Conservation (phyloP, 1,139 yeast genomes). For the Blastobotrys ciferrii region DNA sequence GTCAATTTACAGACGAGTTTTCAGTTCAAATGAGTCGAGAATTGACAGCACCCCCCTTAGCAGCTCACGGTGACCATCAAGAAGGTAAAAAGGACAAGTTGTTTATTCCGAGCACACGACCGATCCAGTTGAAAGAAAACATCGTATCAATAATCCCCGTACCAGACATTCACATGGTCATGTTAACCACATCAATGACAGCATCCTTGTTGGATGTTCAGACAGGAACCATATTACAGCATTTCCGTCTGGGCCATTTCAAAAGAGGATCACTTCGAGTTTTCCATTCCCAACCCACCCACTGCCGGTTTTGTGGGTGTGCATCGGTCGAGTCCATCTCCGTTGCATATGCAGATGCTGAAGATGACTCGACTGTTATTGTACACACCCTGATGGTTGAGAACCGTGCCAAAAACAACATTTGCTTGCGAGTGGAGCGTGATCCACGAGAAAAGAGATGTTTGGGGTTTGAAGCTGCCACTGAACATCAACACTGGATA, state of each 20-base stretch:
- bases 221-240: constrained; percentile 62
- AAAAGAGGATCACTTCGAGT: constrained; percentile 61
- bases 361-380: constrained; percentile 52
- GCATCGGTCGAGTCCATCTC: constrained; percentile 74
- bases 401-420: constrained; percentile 72
- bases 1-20: constrained; percentile 8
- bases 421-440: constrained; percentile 85
- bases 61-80: neutral
- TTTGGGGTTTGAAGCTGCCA: constrained; percentile 73
- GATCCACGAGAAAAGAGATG: constrained; percentile 90
- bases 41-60: neutral
- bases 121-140: constrained; percentile 20
- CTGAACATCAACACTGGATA: constrained; percentile 68
- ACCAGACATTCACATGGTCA: constrained; percentile 34
- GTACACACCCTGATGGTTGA: constrained; percentile 73
- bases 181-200: constrained; percentile 27
- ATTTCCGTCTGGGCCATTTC: constrained; percentile 59
- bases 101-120: constrained; percentile 21
- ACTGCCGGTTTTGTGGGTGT: constrained; percentile 89
- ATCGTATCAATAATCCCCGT: constrained; percentile 28
- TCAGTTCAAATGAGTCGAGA: constrained; percentile 6
- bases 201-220: constrained; percentile 63
- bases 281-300: constrained; percentile 80
- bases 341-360: constrained; percentile 64
- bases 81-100: constrained; percentile 5